Conservation (phyloP, 2,329 filamentous ascomycete genomes). For the Podosphaera aphanis region DNA sequence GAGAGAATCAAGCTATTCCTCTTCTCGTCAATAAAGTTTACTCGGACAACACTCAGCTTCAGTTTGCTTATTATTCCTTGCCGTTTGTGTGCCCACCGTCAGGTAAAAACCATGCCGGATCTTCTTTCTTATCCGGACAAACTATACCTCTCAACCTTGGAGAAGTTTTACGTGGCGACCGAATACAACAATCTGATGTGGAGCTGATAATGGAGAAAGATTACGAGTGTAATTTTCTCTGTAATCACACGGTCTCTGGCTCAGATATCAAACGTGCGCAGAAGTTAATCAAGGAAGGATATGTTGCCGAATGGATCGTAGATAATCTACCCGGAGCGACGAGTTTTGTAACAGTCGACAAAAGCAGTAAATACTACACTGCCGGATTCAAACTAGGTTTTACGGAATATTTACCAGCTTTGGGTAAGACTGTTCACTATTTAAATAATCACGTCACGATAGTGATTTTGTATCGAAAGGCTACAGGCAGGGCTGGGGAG, state of each 20-base stretch:
- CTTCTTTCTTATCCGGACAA: slow-evolving; percentile 49
- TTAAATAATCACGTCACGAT: slow-evolving; percentile 79
- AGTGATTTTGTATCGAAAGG: slow-evolving; percentile 54
- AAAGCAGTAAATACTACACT: slow-evolving; percentile 67
- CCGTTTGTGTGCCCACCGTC: slow-evolving; percentile 70
- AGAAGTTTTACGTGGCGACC: slow-evolving; percentile 67
- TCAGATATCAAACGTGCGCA: slow-evolving; percentile 42
- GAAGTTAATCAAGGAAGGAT: slow-evolving; percentile 52
- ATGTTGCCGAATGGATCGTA: slow-evolving; percentile 82
- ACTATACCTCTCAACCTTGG: slow-evolving; percentile 65
- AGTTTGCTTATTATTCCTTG: slow-evolving; percentile 75
- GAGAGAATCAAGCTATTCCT: slow-evolving; percentile 51
- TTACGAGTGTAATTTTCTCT: slow-evolving; percentile 47
- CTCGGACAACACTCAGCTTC: slow-evolving; percentile 71
- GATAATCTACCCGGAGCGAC: slow-evolving; percentile 79
- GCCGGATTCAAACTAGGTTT: slow-evolving; percentile 77
- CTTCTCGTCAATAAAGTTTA: slow-evolving; percentile 85
- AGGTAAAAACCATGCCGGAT: slow-evolving; percentile 39
- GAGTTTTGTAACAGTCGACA: slow-evolving; percentile 69
- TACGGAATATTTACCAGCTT: slow-evolving; percentile 33
- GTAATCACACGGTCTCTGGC: slow-evolving; percentile 40
- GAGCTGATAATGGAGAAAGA: slow-evolving; percentile 58
- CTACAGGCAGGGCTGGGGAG: slow-evolving; percentile 43
- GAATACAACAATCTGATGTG: slow-evolving; percentile 67
- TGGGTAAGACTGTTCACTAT: slow-evolving; percentile 41